Evolutionary conservation across 2,329 filamentous ascomycete genomes (phyloP), one percentile per base, ranked within the genome.

Genomic region (Sporothrix curviconia): DNA sequence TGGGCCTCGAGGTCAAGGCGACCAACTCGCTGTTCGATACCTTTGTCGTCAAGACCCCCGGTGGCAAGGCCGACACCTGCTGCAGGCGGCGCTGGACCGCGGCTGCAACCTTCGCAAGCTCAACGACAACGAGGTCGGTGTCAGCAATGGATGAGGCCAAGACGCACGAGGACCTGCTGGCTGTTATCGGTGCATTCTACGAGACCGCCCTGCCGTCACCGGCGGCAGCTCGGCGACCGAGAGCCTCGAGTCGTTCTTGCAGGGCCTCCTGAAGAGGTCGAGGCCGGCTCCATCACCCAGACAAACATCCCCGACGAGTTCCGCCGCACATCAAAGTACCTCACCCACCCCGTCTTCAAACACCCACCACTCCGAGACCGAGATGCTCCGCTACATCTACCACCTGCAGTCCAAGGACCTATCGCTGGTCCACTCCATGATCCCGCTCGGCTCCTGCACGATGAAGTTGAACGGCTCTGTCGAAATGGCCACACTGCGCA

Each of bases 381-480:
- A 96, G 72, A 82, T 97, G 65, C 78, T 97, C 52, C 87, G 92
- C 43, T 97, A 97, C 74, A 96, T 97, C 66, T 81, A 92, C 69
- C 90, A 96, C 69, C 79, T 97, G 5, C 88, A 95, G 70, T 95
- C 91, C 52, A 96, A 95, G 76, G 92, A 97, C 69, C 76, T 97
- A 14, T 96, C 92, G 1, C 79, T 96, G 5, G 89, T 92, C 2
- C 92, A 97, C 74, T 96, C 92, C 15, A 97, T 97, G 92, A 97
- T 97, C 60, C 91, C 92, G 2, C 82, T 97, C 1, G 92, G 92
- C 19, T 96, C 92, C 1, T 97, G 92, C 78, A 97, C 92, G 14
- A 97, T 97, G 92, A 97, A 97, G 78, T 84, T 96, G 55, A 96
- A 96, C 70, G 89, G 88, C 42, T 94, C 92, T 3, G 89, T 89